A percentile compares a stretch with the other conserved stretches of the same genome.
These are phyloP conservation scores for Ampelomyces quisqualis DNA, from an alignment of 2,329 filamentous ascomycete genomes.

Conservation along the genomic window DNA sequence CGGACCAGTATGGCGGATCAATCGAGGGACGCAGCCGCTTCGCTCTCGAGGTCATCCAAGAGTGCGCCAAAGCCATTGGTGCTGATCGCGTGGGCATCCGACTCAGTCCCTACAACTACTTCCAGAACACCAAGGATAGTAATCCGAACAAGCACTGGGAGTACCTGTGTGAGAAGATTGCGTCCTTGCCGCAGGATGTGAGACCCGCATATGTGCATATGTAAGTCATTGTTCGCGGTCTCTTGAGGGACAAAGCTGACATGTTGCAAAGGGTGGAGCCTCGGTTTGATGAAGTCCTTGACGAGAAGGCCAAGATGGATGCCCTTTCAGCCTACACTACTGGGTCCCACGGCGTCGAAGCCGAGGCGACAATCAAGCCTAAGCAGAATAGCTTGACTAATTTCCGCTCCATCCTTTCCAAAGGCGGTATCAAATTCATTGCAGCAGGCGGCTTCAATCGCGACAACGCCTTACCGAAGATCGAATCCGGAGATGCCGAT, in stretches of 20 bases:
- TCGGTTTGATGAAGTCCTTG: constrained; percentile 42
- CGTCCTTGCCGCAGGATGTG: constrained; percentile 30
- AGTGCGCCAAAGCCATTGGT: constrained; percentile 37
- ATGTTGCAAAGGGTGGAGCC: constrained; percentile 35
- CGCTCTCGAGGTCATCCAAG: constrained; percentile 54
- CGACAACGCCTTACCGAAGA: constrained; percentile 52
- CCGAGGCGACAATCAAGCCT: constrained; percentile 32
- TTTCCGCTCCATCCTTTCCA: constrained; percentile 51
- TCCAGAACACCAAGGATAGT: constrained; percentile 47
- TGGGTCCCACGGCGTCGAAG: constrained; percentile 29
- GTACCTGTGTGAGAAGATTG: constrained; percentile 48
- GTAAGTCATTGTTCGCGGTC: constrained; percentile 18
- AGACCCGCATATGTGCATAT: constrained; percentile 40
- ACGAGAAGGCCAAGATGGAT: constrained; percentile 42
- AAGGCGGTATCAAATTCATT: constrained; percentile 55
- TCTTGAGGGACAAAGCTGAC: neutral
- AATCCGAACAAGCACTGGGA: constrained; percentile 51
- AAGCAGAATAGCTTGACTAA: constrained; percentile 33
- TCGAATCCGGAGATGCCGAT: constrained; percentile 47
- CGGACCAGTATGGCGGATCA: constrained; percentile 54
- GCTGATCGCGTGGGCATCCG: constrained; percentile 37
- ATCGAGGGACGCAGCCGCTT: constrained; percentile 58
- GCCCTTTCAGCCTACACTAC: constrained; percentile 42
- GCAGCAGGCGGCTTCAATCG: constrained; percentile 58
- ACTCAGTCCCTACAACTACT: constrained; percentile 41